These are phyloP conservation scores for Aspergillus alliaceus DNA, from an alignment of 2,329 filamentous ascomycete genomes.

Conservation along the genomic window DNA sequence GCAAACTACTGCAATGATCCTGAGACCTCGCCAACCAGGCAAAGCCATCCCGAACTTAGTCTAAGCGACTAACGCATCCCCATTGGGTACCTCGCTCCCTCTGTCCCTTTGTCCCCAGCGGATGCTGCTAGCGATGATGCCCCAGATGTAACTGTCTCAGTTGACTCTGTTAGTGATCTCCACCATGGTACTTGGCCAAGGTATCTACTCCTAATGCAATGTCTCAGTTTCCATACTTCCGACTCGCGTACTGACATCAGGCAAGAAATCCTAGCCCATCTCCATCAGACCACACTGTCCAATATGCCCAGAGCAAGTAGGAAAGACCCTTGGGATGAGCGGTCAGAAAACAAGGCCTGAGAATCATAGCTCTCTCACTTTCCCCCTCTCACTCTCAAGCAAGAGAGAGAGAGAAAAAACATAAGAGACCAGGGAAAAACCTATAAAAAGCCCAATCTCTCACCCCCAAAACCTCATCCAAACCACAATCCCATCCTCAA, in stretches of 20 bases:
- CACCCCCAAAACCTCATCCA: background rate
- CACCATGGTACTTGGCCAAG: background rate
- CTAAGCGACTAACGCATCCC: background rate
- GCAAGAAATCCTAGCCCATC: background rate
- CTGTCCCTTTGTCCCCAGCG: background rate
- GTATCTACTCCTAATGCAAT: constrained; percentile 18
- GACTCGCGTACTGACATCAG: background rate
- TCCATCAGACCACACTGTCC: background rate
- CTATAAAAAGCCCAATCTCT: background rate
- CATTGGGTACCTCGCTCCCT: background rate
- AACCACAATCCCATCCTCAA: background rate
- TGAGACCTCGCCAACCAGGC: constrained; percentile 24
- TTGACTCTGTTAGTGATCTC: background rate
- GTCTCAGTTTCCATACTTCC: background rate
- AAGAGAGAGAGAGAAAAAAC: background rate
- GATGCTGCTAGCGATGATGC: background rate
- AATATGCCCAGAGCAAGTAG: background rate
- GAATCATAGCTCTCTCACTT: background rate
- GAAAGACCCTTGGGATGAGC: background rate
- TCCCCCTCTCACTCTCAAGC: background rate
- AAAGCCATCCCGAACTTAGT: background rate
- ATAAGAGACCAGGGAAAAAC: background rate
- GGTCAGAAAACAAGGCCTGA: background rate
- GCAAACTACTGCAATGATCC: background rate
- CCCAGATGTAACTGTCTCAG: constrained; percentile 22